These are phyloP conservation scores for Fraxinus anomala DNA, from an alignment of 257 asterid genomes.

Conservation along the genomic window DNA sequence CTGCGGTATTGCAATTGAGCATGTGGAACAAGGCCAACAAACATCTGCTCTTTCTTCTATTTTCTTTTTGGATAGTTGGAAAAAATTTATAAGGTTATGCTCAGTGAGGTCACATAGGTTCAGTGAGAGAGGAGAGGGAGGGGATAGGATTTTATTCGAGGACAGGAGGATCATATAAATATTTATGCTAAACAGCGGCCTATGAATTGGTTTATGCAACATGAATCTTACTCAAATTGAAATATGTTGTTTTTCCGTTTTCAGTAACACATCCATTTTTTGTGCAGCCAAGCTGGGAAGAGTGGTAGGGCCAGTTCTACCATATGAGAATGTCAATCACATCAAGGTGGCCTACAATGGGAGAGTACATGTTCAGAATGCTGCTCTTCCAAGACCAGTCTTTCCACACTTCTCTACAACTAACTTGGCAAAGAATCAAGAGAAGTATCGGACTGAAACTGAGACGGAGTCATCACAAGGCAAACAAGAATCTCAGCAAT, in stretches of 20 bases:
- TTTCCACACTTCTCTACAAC: slow-evolving; percentile 47
- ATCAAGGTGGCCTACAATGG: slow-evolving; percentile 34
- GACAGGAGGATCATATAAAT: background rate
- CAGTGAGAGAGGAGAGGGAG: background rate
- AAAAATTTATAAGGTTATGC: background rate
- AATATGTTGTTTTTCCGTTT: background rate
- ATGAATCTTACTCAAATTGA: background rate
- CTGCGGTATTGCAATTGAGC: background rate
- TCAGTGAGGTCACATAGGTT: background rate
- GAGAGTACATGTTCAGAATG: slow-evolving; percentile 39
- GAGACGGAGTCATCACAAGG: slow-evolving; percentile 34
- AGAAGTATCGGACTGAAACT: slow-evolving; percentile 32
- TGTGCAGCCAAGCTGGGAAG: slow-evolving; percentile 60
- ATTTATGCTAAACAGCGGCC: background rate
- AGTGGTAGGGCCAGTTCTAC: slow-evolving; percentile 64
- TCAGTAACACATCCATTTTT: slow-evolving; percentile 11
- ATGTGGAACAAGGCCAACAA: background rate
- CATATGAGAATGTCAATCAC: slow-evolving; percentile 44
- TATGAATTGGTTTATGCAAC: background rate
- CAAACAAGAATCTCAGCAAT: slow-evolving; percentile 19
- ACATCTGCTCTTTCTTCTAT: background rate
- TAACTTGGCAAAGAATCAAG: slow-evolving; percentile 44
- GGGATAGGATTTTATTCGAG: background rate
- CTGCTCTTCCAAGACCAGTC: slow-evolving; percentile 36
- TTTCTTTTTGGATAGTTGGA: background rate